Evolutionary conservation across 108 stramenopile species (phyloP), one percentile per base, ranked within the genome.

Genomic region (Skeletonema grethae): DNA sequence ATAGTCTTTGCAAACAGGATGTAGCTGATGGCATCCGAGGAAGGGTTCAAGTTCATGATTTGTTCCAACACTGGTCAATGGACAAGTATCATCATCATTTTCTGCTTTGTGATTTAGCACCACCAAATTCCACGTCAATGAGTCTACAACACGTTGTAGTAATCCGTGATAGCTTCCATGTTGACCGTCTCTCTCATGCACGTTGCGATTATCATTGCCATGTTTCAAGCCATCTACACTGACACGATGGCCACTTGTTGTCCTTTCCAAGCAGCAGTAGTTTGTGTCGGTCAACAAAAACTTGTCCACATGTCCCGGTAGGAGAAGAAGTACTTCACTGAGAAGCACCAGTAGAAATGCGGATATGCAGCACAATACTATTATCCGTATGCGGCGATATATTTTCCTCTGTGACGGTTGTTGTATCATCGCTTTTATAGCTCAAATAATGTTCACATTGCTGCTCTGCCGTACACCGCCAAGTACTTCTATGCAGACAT

Each of bases 1-100:
- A 58, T 79, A 79, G 32, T 24, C 18, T 38, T 56, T 39, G 32
- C 77, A 79, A 32, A 79, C 32, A 18, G 77, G 77, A 68, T 79
- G 77, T 48, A 71, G 38, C 12, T 9, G 22, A 4, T 53, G 50
- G 7, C 50, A 53, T 53, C 22, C 50, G 1, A 12, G 13, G 2
- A 36, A 18, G n/a, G 13, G 20, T 61, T 34, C 18, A 53, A 16
- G 50, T 22, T 58, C 12, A 36, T 24, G 7, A 25, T 56, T 48
- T 32, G 8, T 12, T 58, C 9, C 35, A 34, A 41, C 57, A 32
- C 16, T 58, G 28, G 24, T 45, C 24, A 34, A 0, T 9, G 32
- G 32, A 16, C 30, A 58, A 41, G 29, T n/a, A 53, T 9, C 22
- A 22, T 22, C 50, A 53, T 53, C 50, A 20, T 0, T 53, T 5